Conservation (phyloP, 129 eudicot genomes). For the Ambrosia trifida region DNA sequence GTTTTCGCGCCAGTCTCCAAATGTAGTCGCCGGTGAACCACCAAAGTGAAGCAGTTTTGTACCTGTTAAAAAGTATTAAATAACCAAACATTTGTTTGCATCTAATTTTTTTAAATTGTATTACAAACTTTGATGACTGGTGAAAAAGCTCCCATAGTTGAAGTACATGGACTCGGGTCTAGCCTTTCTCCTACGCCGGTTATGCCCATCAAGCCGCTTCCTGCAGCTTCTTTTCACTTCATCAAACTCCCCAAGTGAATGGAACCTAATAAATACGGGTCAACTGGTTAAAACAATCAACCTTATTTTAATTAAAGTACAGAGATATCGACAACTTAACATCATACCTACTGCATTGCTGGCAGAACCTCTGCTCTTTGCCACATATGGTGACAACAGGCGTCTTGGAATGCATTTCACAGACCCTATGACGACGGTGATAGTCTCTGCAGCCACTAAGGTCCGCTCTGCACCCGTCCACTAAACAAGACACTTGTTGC, state of each 20-base stretch:
- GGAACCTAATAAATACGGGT: slow-evolving; percentile 36
- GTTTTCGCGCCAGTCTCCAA: slow-evolving; percentile 22
- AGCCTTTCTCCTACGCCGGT: slow-evolving; percentile 49
- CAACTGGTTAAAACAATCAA: not conserved
- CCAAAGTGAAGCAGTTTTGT: slow-evolving; percentile 33
- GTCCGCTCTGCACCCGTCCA: slow-evolving; percentile 56
- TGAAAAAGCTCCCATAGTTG: slow-evolving; percentile 33
- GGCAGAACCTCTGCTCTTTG: slow-evolving; percentile 57
- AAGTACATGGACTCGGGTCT: slow-evolving; percentile 39
- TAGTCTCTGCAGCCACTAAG: slow-evolving; percentile 53
- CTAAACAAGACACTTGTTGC: slow-evolving; percentile 39
- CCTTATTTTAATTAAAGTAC: not conserved
- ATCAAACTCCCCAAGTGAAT: slow-evolving; percentile 54
- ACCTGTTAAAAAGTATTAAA: slow-evolving; percentile 6
- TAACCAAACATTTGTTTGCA: not conserved
- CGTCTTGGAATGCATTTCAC: slow-evolving; percentile 56
- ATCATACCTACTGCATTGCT: slow-evolving; percentile 62
- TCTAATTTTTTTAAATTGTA: not conserved
- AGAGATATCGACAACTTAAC: not conserved
- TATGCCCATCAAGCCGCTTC: slow-evolving; percentile 57
- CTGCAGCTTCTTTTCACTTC: slow-evolving; percentile 54
- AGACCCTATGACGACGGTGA: slow-evolving; percentile 61
- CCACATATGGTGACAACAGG: slow-evolving; percentile 45
- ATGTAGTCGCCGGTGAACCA: slow-evolving; percentile 27
- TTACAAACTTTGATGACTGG: slow-evolving; percentile 39